Evolutionary conservation across 768 basidiomycete genomes (phyloP), one percentile per base, ranked within the genome.

Genomic region (Naganishia vaughanmartiniae): DNA sequence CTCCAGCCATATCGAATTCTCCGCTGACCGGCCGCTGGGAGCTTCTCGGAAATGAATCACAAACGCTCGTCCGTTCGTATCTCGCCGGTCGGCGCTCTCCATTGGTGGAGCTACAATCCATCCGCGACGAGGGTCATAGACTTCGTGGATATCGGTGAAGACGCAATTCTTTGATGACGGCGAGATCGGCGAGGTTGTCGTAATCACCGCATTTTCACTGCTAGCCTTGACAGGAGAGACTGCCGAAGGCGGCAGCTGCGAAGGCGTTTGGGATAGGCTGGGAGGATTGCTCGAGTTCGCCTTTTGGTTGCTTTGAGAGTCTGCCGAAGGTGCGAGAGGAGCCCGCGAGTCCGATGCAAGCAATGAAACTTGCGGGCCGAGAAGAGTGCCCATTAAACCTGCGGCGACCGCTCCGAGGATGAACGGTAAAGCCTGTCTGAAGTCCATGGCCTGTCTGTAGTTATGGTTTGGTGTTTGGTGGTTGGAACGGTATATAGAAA

Each of bases 1-100:
- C 48, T 51, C 48, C 48, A 51, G n/a, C 48, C 48, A 51, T 51
- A 51, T 51, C 48, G 48, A 51, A n/a, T 51, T 51, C 48, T 51
- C 48, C 48, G 48, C 48, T 51, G 48, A 51, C n/a, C 48, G n/a
- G n/a, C 48, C 48, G 48, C 48, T 51, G 24, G 48, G 48, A 21
- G 48, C 19, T 51, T 51, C 48, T 51, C 48, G 48, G 48, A n/a
- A 51, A 51, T 51, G 48, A 4, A 51, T n/a, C 4, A 51, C 48
- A 24, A 51, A 51, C 3, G 48, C 48, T 9, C 48, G 48, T n/a
- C 21, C 48, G 4, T 51, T 51, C n/a, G 6, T 51, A 3, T 26
- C 24, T 51, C 48, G 48, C n/a, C n/a, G 4, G 14, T 26, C 24
- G 48, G 48, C 48, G 1, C 4, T 26, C 4, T 51, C 48, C 7